phyloP scores from a whole-genome alignment of 1,139 yeast species.

The Kurtzmaniella quercitrusa region DNA sequence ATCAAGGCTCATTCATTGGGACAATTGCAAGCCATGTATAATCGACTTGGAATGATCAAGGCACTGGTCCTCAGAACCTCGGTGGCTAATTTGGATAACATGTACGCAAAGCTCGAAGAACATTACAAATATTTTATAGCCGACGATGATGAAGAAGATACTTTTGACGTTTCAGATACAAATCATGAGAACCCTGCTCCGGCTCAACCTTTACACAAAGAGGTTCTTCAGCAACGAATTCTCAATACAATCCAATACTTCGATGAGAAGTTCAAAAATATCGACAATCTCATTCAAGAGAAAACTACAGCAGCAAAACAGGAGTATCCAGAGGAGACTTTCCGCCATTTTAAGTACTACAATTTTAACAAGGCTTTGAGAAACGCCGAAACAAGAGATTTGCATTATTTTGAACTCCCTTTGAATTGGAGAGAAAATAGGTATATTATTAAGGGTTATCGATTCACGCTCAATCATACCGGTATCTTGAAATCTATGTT shows the following conservation, averaged over 20 bases:
- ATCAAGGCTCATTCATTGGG: slow-evolving; percentile 30
- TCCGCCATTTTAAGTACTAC: slow-evolving; percentile 45
- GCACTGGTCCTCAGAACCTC: slow-evolving; percentile 40
- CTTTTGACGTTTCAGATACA: slow-evolving; percentile 9
- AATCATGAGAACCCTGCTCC: slow-evolving; percentile 6
- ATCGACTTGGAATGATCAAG: slow-evolving; percentile 39
- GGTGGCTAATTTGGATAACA: slow-evolving; percentile 41
- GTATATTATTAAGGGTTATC: slow-evolving; percentile 76
- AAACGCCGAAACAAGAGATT: slow-evolving; percentile 46
- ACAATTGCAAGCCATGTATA: slow-evolving; percentile 38
- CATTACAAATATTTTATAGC: slow-evolving; percentile 48
- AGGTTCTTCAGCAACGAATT: slow-evolving; percentile 39
- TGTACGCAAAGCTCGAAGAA: slow-evolving; percentile 51
- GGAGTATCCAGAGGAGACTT: slow-evolving; percentile 24
- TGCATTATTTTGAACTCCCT: slow-evolving; percentile 87
- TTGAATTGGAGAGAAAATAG: slow-evolving; percentile 92
- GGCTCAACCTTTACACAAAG: slow-evolving; percentile 18
- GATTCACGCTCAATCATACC: slow-evolving; percentile 67
- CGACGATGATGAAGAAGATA: slow-evolving; percentile 6
- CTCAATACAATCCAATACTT: slow-evolving; percentile 52
- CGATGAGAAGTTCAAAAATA: slow-evolving; percentile 51
- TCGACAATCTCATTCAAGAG: slow-evolving; percentile 45
- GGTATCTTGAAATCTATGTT: slow-evolving; percentile 56
- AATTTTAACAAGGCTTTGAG: slow-evolving; percentile 60
- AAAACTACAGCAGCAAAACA: slow-evolving; percentile 28